Percentiles rank a stretch among this genome's conserved stretches.
Evolutionary conservation across 345 rosid species (phyloP).

Genomic region (Populus nigra): DNA sequence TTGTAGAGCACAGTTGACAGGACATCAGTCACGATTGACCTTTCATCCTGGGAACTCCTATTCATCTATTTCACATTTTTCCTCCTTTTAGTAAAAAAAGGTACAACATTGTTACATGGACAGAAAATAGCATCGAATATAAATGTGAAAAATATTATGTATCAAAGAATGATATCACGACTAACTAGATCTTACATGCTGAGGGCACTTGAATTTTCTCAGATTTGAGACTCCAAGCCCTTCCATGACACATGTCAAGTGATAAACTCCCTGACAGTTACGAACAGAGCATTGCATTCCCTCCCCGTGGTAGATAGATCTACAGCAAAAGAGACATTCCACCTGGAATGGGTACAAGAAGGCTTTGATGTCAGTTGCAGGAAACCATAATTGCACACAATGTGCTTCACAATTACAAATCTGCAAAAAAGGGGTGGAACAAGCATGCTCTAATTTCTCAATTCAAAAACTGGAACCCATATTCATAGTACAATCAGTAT

Average conservation of each 20-base stretch:
- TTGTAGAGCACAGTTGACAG: not conserved
- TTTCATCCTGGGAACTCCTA: not conserved
- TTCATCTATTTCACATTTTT: not conserved
- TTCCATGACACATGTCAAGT: slow-evolving; percentile 50
- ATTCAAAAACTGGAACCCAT: no score
- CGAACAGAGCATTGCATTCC: slow-evolving; percentile 61
- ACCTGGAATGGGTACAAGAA: slow-evolving; percentile 39
- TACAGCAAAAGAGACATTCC: slow-evolving; percentile 63
- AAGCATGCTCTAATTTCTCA: not conserved
- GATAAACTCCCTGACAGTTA: slow-evolving; percentile 65
- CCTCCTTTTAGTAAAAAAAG: not conserved
- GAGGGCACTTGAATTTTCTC: slow-evolving; percentile 77
- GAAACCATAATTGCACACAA: not conserved
- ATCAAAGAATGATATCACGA: slow-evolving; percentile 16
- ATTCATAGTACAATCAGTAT: no score
- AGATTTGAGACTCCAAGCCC: slow-evolving; percentile 34
- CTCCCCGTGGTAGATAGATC: slow-evolving; percentile 55
- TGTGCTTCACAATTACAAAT: not conserved
- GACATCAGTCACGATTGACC: not conserved
- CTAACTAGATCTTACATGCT: slow-evolving; percentile 57
- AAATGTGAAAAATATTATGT: not conserved
- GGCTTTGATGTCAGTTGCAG: not conserved
- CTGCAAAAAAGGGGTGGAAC: not conserved
- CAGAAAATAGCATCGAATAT: not conserved
- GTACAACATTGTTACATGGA: not conserved